Evolutionary conservation across 75 land plant species (phyloP).

Genomic region (Ceratopteris richardii): DNA sequence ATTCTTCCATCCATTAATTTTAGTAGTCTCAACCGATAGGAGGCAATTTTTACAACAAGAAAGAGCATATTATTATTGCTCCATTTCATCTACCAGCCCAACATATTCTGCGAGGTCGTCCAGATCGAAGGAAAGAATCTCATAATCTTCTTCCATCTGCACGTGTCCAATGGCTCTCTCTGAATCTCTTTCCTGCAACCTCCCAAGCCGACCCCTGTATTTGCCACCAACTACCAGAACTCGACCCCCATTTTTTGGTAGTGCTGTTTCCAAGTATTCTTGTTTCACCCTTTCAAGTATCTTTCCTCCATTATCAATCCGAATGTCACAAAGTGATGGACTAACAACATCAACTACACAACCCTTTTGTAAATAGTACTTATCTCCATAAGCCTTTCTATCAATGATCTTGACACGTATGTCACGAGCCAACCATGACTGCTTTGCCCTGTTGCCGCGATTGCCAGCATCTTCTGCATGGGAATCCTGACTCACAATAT

Average conservation of each 20-base stretch:
- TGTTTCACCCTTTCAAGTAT: constrained; percentile 63
- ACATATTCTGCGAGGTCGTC: constrained; percentile 73
- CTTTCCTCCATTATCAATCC: constrained; percentile 56
- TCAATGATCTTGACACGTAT: constrained; percentile 64
- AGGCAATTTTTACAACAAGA: no score
- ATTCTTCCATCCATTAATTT: no score
- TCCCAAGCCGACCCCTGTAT: constrained; percentile 56
- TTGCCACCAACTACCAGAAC: constrained; percentile 65
- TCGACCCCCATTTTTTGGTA: constrained; percentile 56
- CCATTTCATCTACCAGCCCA: constrained; percentile 17
- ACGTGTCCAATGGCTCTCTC: constrained; percentile 55
- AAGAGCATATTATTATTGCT: no score
- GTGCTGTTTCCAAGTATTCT: constrained; percentile 64
- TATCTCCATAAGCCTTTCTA: constrained; percentile 45
- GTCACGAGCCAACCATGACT: constrained; percentile 57
- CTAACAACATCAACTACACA: constrained; percentile 68
- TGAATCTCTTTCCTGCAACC: constrained; percentile 39
- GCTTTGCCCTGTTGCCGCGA: neutral
- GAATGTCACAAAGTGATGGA: constrained; percentile 50
- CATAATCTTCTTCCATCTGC: constrained; percentile 63
- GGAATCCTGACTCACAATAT: no score
- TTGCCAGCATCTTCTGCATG: no score
- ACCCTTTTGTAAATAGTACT: constrained; percentile 63
- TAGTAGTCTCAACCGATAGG: no score
- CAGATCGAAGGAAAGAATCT: constrained; percentile 37